These are phyloP conservation scores for Erysimum cheiri DNA, from an alignment of 441 rosid genomes.

Conservation along the genomic window DNA sequence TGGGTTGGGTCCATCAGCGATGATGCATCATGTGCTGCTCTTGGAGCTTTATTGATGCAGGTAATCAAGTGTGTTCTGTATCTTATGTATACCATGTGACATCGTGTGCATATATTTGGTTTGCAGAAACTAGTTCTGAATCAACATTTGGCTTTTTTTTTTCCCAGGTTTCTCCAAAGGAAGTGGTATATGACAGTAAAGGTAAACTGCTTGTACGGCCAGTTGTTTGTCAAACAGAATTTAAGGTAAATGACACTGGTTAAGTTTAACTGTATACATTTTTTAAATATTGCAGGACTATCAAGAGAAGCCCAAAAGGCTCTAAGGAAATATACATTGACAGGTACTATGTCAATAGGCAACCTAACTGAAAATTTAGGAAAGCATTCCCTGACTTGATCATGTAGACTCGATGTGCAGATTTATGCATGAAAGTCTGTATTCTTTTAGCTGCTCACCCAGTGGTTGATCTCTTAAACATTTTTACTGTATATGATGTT, in stretches of 20 bases:
- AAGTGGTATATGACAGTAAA: slow-evolving; percentile 82
- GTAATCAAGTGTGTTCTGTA: slow-evolving; percentile 53
- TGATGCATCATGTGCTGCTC: slow-evolving; percentile 84
- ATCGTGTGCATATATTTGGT: no score
- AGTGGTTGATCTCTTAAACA: slow-evolving; percentile 13
- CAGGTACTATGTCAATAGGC: slow-evolving; percentile 56
- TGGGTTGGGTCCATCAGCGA: slow-evolving; percentile 89
- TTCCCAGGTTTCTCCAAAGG: slow-evolving; percentile 90
- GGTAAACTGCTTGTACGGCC: slow-evolving; percentile 53
- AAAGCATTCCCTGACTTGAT: slow-evolving; percentile 5
- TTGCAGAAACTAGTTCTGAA: slow-evolving; percentile 36
- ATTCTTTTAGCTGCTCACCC: not conserved
- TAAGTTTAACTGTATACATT: slow-evolving; percentile 19
- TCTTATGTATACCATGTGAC: not conserved
- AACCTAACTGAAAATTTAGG: not conserved
- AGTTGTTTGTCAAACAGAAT: slow-evolving; percentile 12
- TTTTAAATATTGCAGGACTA: slow-evolving; percentile 63
- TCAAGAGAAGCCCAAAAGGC: slow-evolving; percentile 87
- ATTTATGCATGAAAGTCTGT: slow-evolving; percentile 6
- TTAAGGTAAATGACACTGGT: not conserved
- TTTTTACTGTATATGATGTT: not conserved
- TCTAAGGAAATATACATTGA: slow-evolving; percentile 70
- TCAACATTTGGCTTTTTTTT: slow-evolving; percentile 25
- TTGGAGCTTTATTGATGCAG: slow-evolving; percentile 96
- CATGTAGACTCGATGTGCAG: slow-evolving; percentile 15